These are phyloP conservation scores for Mycotypha africana DNA, from an alignment of 371 early-diverging fungal species.

Conservation along the genomic window DNA sequence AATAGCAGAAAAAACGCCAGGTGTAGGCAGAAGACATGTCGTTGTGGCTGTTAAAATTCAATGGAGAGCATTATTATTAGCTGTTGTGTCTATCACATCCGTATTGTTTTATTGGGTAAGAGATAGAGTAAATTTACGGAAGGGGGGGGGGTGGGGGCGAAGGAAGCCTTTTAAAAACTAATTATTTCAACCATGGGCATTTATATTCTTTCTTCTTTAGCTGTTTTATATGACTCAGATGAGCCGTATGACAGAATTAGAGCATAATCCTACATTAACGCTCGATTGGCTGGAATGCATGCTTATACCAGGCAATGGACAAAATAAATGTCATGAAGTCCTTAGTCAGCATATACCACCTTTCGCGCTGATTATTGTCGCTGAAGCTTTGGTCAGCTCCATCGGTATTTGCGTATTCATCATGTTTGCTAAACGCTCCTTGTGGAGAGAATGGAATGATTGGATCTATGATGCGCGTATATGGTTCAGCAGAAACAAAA, in stretches of 20 bases:
- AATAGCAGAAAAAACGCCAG: slow-evolving; percentile 21
- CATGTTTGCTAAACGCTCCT: slow-evolving; percentile 55
- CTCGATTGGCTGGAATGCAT: slow-evolving; percentile 50
- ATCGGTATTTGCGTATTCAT: slow-evolving; percentile 55
- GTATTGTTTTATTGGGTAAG: slow-evolving; percentile 53
- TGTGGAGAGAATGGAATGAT: slow-evolving; percentile 55
- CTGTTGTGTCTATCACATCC: slow-evolving; percentile 42
- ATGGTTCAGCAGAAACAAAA: slow-evolving; percentile 24
- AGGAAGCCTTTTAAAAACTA: too few species aligned
- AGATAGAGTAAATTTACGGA: too few species aligned
- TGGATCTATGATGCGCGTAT: slow-evolving; percentile 41
- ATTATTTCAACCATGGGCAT: too few species aligned
- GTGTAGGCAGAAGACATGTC: slow-evolving; percentile 47
- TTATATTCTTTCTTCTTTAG: background rate
- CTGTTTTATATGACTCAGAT: slow-evolving; percentile 55
- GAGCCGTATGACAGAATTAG: slow-evolving; percentile 25
- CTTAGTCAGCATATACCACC: slow-evolving; percentile 43
- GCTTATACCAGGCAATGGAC: slow-evolving; percentile 29
- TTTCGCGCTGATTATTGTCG: slow-evolving; percentile 50
- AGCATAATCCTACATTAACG: slow-evolving; percentile 16
- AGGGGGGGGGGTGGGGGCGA: too few species aligned
- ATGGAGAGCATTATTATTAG: slow-evolving; percentile 64
- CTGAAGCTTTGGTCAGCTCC: slow-evolving; percentile 51
- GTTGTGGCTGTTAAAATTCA: slow-evolving; percentile 61
- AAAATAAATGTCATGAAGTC: slow-evolving; percentile 31